These are phyloP conservation scores for Actinidia arguta DNA, from an alignment of 179 eudicot species.

Conservation along the genomic window DNA sequence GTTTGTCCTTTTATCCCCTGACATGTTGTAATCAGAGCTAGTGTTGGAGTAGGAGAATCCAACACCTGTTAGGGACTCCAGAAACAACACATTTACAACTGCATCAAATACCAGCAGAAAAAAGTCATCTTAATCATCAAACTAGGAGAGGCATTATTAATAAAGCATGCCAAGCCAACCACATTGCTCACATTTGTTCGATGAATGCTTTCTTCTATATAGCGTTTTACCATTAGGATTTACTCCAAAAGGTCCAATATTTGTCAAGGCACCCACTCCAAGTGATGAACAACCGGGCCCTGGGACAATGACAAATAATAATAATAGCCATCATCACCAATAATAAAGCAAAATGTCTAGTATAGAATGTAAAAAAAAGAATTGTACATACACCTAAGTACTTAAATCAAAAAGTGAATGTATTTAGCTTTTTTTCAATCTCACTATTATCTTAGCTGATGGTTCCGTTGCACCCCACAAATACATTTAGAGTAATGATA, in stretches of 20 bases:
- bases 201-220: slow-evolving; percentile 26
- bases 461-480: too few relatives aligned
- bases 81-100: slow-evolving; percentile 43
- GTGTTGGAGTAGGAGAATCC: slow-evolving; percentile 47
- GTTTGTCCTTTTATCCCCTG: slow-evolving; percentile 42
- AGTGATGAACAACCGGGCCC: slow-evolving; percentile 50
- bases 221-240: slow-evolving; percentile 38
- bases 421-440: too few relatives aligned
- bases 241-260: slow-evolving; percentile 48
- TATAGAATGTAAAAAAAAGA: too few relatives aligned
- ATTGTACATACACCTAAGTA: too few relatives aligned
- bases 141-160: neutral
- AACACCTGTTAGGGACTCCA: slow-evolving; percentile 45
- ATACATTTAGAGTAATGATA: too few relatives aligned
- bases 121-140: too few relatives aligned
- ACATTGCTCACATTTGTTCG: slow-evolving; percentile 37
- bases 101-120: too few relatives aligned
- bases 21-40: slow-evolving; percentile 30
- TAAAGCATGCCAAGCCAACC: neutral
- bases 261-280: slow-evolving; percentile 42
- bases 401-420: too few relatives aligned
- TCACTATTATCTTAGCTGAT: too few relatives aligned
- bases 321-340: neutral
- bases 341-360: too few relatives aligned
- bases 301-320: slow-evolving; percentile 1